These are phyloP conservation scores for Chrysanthemum seticuspe DNA, from an alignment of 129 eudicot genomes.

Conservation along the genomic window DNA sequence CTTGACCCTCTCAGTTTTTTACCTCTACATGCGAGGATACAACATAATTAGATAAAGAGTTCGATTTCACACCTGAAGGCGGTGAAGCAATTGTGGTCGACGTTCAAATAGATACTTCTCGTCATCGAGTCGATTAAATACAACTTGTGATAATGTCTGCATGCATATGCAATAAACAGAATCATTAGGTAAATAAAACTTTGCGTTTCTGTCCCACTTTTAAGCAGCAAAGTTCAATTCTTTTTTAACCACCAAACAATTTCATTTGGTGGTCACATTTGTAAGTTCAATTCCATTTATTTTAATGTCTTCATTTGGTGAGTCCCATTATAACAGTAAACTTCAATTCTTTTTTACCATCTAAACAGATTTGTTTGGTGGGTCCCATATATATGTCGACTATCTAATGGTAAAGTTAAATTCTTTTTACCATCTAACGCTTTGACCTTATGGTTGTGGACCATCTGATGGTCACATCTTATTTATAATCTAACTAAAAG, in stretches of 20 bases:
- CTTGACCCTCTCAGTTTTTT: not conserved
- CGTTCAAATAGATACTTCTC: conserved; percentile 83
- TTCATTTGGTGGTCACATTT: not conserved
- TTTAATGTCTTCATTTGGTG: too few species aligned
- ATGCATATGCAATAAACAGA: conserved; percentile 9
- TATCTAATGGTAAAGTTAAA: too few species aligned
- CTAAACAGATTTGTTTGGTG: not conserved
- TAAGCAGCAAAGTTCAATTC: not conserved
- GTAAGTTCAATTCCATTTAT: too few species aligned
- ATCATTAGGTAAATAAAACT: not conserved
- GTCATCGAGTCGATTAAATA: conserved; percentile 75
- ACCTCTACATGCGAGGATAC: not conserved
- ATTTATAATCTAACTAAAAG: not conserved
- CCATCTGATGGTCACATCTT: not conserved
- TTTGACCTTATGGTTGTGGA: not conserved
- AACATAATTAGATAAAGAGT: conserved; percentile 2
- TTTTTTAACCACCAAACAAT: not conserved
- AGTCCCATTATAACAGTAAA: too few species aligned
- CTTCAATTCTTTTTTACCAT: not conserved
- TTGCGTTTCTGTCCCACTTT: not conserved
- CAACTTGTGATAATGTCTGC: conserved; percentile 88
- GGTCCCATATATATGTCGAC: too few species aligned
- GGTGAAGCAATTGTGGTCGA: conserved; percentile 79
- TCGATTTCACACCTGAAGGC: conserved; percentile 71
- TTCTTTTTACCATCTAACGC: not conserved